Evolutionary conservation across 2,329 filamentous ascomycete genomes (phyloP).

Genomic region (Cryphonectria japonica): DNA sequence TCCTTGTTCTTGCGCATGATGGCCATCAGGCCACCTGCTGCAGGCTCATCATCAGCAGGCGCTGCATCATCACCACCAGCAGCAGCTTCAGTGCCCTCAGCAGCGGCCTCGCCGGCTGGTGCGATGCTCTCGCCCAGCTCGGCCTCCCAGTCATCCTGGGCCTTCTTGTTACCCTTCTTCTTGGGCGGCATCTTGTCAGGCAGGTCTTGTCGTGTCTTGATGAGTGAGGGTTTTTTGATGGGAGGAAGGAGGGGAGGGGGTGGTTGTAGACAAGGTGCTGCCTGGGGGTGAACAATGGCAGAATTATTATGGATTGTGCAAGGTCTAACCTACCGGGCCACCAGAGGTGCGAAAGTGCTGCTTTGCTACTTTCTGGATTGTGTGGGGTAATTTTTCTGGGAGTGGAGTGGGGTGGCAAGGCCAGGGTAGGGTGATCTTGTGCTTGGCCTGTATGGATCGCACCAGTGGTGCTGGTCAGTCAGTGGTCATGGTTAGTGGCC

Average conservation of each 20-base stretch:
- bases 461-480: not conserved
- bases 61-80: constrained; percentile 50
- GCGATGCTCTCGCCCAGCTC: constrained; percentile 81
- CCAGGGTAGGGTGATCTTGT: not conserved
- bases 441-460: not conserved
- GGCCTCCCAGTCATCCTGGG: constrained; percentile 91
- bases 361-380: constrained; percentile 6
- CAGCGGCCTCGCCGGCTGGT: constrained; percentile 57
- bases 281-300: constrained; percentile 5
- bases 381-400: constrained; percentile 27
- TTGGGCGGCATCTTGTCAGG: constrained; percentile 79
- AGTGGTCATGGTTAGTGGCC: not conserved
- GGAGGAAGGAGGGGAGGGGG: not conserved
- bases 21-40: constrained; percentile 71
- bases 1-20: constrained; percentile 80
- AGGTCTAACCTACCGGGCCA: not conserved
- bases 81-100: constrained; percentile 53
- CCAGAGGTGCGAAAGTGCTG: not conserved
- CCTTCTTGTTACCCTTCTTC: constrained; percentile 87
- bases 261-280: not conserved
- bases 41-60: constrained; percentile 55
- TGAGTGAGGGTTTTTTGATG: not conserved
- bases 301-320: constrained; percentile 9
- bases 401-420: constrained; percentile 15
- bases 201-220: not conserved